These are phyloP conservation scores for Aureobasidium sp. DNA, from an alignment of 2,329 filamentous ascomycete species.

Conservation along the genomic window DNA sequence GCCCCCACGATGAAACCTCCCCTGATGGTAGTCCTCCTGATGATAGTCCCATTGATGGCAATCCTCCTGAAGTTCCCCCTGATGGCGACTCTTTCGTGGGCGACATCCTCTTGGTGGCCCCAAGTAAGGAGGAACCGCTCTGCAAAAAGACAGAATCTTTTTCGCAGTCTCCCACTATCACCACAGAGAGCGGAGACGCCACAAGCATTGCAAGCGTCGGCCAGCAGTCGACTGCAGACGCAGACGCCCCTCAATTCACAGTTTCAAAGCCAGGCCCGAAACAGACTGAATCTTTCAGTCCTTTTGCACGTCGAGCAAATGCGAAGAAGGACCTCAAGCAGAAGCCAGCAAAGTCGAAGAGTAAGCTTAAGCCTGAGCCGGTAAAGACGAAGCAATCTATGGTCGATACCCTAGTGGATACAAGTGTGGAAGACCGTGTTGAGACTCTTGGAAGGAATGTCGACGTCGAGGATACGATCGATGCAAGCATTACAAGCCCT, in stretches of 20 bases:
- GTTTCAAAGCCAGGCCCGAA: constrained; percentile 25
- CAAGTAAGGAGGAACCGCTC: neutral
- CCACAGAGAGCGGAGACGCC: neutral
- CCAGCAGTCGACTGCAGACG: neutral
- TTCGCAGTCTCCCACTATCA: neutral
- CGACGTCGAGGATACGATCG: neutral
- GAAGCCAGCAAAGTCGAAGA: constrained; percentile 16
- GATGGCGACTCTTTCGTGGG: neutral
- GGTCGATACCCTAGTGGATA: neutral
- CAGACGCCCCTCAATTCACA: constrained; percentile 16
- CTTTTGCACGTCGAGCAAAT: constrained; percentile 22
- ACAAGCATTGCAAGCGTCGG: neutral
- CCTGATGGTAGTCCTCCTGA: too few species aligned
- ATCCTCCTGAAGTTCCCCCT: too few species aligned
- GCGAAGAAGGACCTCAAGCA: constrained; percentile 20
- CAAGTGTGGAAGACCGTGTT: neutral
- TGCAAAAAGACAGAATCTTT: neutral
- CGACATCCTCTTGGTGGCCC: neutral
- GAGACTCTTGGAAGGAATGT: neutral
- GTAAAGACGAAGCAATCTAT: neutral
- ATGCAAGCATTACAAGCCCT: neutral
- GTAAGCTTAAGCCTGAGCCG: constrained; percentile 16
- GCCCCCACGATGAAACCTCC: neutral
- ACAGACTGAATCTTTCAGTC: constrained; percentile 30
- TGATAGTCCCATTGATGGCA: too few species aligned